phyloP scores from a whole-genome alignment of 2,329 filamentous ascomycete species.

The Xylaria arbuscula region DNA sequence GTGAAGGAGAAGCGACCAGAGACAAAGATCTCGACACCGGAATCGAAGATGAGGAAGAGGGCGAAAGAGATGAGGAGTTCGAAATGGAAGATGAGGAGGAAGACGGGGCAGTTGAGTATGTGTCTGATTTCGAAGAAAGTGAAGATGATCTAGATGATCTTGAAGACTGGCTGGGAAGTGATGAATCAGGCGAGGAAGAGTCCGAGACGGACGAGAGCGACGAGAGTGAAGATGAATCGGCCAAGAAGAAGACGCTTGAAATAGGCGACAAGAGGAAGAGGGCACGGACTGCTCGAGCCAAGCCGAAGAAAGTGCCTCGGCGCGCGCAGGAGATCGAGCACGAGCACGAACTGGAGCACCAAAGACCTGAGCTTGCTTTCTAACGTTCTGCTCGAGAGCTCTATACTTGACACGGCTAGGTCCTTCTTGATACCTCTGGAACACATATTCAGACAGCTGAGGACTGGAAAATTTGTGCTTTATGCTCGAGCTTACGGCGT shows the following conservation, averaged over 20 bases:
- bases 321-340: conserved; percentile 80
- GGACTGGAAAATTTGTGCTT: conserved; percentile 16
- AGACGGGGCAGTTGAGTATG: conserved; percentile 87
- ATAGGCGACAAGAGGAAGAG: conserved; percentile 63
- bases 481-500: background rate
- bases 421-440: conserved; percentile 36
- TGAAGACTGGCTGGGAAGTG: conserved; percentile 91
- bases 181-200: conserved; percentile 68
- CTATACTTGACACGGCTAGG: conserved; percentile 7
- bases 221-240: conserved; percentile 63
- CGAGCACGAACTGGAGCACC: conserved; percentile 70
- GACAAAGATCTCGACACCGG: conserved; percentile 92
- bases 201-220: conserved; percentile 68
- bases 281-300: conserved; percentile 53
- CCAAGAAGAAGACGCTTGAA: conserved; percentile 57
- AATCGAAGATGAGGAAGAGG: conserved; percentile 74
- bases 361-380: conserved; percentile 48
- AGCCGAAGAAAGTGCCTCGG: conserved; percentile 67
- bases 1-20: conserved; percentile 81
- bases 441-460: conserved; percentile 14
- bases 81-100: conserved; percentile 69
- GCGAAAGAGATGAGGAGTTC: conserved; percentile 70
- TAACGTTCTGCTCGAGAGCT: conserved; percentile 34
- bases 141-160: conserved; percentile 83
- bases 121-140: conserved; percentile 88